Evolutionary conservation across 2,329 filamentous ascomycete genomes (phyloP).

Genomic region (Volutella citrinella): DNA sequence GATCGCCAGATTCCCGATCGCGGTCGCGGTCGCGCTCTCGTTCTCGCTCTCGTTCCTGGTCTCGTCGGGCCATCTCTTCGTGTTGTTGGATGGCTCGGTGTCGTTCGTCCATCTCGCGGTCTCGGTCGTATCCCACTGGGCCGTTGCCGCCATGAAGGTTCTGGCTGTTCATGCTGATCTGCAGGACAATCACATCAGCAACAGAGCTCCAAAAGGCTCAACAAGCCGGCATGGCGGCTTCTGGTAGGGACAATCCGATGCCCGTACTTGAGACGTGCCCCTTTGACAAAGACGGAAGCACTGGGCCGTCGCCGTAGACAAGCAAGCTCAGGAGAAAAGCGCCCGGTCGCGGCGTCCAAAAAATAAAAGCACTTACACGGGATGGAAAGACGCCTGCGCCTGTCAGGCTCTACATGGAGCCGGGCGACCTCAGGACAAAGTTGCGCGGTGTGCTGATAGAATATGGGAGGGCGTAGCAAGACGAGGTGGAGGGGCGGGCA

Average conservation of each 20-base stretch:
- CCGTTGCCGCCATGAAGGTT: conserved; percentile 39
- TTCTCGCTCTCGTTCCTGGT: conserved; percentile 47
- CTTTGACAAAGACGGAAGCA: no score
- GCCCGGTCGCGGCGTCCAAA: conserved; percentile 23
- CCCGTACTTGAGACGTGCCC: no score
- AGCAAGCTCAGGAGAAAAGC: conserved; percentile 23
- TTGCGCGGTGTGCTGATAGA: conserved; percentile 6
- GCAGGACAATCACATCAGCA: conserved; percentile 12
- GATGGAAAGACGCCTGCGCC: conserved; percentile 30
- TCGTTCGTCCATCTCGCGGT: conserved; percentile 47
- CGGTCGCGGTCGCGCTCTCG: conserved; percentile 60
- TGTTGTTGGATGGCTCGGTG: conserved; percentile 45
- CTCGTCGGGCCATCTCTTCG: conserved; percentile 44
- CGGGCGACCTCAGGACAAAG: conserved; percentile 17
- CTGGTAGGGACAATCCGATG: no score
- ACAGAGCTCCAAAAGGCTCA: conserved; percentile 5
- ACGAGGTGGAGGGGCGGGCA: conserved; percentile 16
- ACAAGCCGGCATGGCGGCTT: no score
- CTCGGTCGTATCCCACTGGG: conserved; percentile 44
- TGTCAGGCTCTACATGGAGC: conserved; percentile 35
- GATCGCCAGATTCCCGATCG: conserved; percentile 65
- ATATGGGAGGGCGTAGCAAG: conserved; percentile 14
- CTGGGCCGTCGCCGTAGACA: no score
- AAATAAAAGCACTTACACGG: conserved; percentile 32
- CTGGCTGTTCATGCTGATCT: conserved; percentile 45